Evolutionary conservation across 1,139 yeast species (phyloP), one percentile per base, ranked within the genome.

Genomic region (Spathaspora sp.): DNA sequence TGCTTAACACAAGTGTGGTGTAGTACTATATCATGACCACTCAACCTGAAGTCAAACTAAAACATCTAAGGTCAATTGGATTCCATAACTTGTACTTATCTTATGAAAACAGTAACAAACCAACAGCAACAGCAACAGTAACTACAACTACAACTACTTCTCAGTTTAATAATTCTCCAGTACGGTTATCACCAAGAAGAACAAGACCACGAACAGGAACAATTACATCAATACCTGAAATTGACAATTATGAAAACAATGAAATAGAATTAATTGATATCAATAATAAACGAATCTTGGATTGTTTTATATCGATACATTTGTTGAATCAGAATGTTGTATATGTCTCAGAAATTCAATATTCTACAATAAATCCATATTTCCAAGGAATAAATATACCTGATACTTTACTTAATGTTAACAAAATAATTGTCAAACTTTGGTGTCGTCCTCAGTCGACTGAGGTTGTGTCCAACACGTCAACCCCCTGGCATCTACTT

Each of bases 301-400:
- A 66, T 41, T 55, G 66, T 3, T 70, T 69, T 47, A 54, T 63
- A 46, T 57, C 65, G 2, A 47, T 70, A 13, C 71, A 68, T 46
- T 48, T 60, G 20, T 44, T 48, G 1, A 45, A 46, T 4, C 48
- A 47, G 9, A 57, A 55, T 7, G 48, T 68, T 36, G 42, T 72
- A 3, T 70, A 72, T 50, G 57, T 74, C n/a, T 72, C 77, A 51
- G 77, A 71, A 47, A 58, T 69, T 7, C 52, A 59, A 0, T 42
- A 41, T 4, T 46, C 51, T 6, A 61, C 58, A 43, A 51, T 60
- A 55, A 59, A 60, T 43, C 76, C 76, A 3, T 57, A 61, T 38
- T 74, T 71, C 49, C 58, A 64, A 23, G 55, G 52, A 5, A 48
- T 72, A 2, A 49, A 58, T 6, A 47, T 73, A 16, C 76, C 76